Base-by-base conservation (phyloP, 306 rosid species). In the Parietaria judaica region DNA sequence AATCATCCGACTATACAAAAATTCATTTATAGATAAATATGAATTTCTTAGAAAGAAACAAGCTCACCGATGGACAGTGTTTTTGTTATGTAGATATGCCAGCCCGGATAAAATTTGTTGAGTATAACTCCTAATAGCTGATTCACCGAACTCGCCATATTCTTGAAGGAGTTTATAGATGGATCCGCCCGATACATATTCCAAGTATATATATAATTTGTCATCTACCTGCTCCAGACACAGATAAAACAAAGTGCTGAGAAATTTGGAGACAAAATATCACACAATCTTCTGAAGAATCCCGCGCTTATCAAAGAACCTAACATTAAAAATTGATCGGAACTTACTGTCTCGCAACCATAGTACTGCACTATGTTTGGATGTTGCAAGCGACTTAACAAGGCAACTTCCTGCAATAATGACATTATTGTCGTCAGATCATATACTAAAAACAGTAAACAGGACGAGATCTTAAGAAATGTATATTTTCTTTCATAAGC, bases 121-220 rank as follows among this genome's bases (percentile, higher is more conserved):
- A 59, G 78, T 71, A 70, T 73, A 69, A 74, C 76, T 76, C 61
- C 80, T 74, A 78, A 69, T 72, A 70, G 80, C 89, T 54, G 64
- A 55, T 73, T 76, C 83, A 50, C 82, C 75, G 36, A 73, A 58
- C 72, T 60, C 68, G 44, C 78, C 83, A 68, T 73, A 84, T 37
- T 91, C 85, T 69, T 68, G 81, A 64, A 70, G 86, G 67, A 78
- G 73, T 68, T 80, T 78, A 66, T 72, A 82, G 63, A 81, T 69
- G 66, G 98, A 91, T 70, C 98, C 98, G 61, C 96, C 98, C 78
- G 98, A 91, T 46, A 91, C 96, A 80, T 85, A 91, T 70, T 91
- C 81, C 76, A 74, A 64, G 69, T 76, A 74, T 75, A 82, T 75
- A 57, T 77, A 67, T 60, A 72, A 68, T 70, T 61, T 74, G 56